Percentiles rank a stretch among this genome's conserved stretches.
Evolutionary conservation across 2,329 filamentous ascomycete genomes (phyloP).

Genomic region (Akanthomyces muscarius): DNA sequence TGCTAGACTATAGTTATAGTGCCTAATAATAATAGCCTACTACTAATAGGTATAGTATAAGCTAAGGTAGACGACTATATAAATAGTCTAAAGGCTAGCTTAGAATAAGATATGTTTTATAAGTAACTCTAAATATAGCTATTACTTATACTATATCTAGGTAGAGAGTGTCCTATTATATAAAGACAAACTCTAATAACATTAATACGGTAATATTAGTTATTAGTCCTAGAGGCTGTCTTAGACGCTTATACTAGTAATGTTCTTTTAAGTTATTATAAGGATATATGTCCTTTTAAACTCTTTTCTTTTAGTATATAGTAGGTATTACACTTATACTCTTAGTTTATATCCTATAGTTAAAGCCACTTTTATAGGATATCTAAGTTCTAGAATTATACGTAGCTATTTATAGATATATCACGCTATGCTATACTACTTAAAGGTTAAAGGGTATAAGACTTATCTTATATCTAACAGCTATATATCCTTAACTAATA

Average conservation of each 20-base stretch:
- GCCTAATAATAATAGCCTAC: too few relatives aligned
- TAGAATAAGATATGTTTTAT: neutral
- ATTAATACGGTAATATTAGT: neutral
- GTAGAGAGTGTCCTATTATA: neutral
- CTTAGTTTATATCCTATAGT: neutral
- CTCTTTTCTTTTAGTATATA: neutral
- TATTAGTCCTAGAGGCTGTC: neutral
- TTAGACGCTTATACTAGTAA: neutral
- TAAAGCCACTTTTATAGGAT: neutral
- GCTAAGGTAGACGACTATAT: neutral
- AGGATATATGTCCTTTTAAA: neutral
- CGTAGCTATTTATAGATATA: neutral
- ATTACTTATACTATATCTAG: neutral
- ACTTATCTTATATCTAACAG: neutral
- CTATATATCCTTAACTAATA: neutral
- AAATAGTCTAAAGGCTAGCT: neutral
- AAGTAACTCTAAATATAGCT: neutral
- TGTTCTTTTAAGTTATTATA: neutral
- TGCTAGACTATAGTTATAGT: too few relatives aligned
- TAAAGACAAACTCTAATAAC: neutral
- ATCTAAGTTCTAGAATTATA: neutral
- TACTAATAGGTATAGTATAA: neutral
- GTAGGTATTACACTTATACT: neutral
- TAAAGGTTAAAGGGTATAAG: neutral
- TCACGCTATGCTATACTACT: too few relatives aligned